These are phyloP conservation scores for Hibiscus trionum DNA, from an alignment of 345 rosid species.

Conservation along the genomic window DNA sequence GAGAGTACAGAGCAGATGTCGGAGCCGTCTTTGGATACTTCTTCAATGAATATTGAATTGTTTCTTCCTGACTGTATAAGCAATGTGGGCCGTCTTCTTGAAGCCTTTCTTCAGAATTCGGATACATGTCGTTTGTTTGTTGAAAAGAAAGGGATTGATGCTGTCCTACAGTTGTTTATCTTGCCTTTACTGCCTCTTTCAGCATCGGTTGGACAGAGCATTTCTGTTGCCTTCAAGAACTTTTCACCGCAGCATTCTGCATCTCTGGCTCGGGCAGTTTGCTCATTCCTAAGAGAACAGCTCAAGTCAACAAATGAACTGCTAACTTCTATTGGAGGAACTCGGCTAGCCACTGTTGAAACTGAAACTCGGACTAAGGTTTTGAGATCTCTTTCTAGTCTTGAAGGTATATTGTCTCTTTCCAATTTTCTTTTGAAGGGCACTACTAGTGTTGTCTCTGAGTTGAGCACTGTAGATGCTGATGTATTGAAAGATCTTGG, in stretches of 20 bases:
- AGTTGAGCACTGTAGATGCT: slow-evolving; percentile 80
- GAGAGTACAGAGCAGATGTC: slow-evolving; percentile 41
- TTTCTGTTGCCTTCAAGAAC: slow-evolving; percentile 81
- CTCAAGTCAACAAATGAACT: slow-evolving; percentile 50
- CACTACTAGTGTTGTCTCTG: slow-evolving; percentile 60
- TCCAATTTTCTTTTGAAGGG: slow-evolving; percentile 83
- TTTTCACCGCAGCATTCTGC: slow-evolving; percentile 87
- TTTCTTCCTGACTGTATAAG: slow-evolving; percentile 78
- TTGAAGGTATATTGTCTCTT: slow-evolving; percentile 70
- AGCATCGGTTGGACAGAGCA: slow-evolving; percentile 69
- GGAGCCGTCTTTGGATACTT: slow-evolving; percentile 53
- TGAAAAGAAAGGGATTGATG: slow-evolving; percentile 91
- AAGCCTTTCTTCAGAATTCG: slow-evolving; percentile 90
- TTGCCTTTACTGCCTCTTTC: slow-evolving; percentile 83
- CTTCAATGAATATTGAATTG: slow-evolving; percentile 42
- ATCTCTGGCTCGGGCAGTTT: slow-evolving; percentile 70
- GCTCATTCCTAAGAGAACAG: slow-evolving; percentile 75
- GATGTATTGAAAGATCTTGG: slow-evolving; percentile 87
- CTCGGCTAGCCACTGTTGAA: slow-evolving; percentile 52
- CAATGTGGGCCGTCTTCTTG: slow-evolving; percentile 85
- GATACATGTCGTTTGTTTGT: slow-evolving; percentile 86
- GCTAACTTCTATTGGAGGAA: slow-evolving; percentile 48
- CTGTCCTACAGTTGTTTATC: slow-evolving; percentile 62
- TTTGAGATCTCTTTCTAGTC: slow-evolving; percentile 63
- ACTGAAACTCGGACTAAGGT: slow-evolving; percentile 42